Conservation (phyloP, 176 grass and related monocot genomes). For the Carex parvula region DNA sequence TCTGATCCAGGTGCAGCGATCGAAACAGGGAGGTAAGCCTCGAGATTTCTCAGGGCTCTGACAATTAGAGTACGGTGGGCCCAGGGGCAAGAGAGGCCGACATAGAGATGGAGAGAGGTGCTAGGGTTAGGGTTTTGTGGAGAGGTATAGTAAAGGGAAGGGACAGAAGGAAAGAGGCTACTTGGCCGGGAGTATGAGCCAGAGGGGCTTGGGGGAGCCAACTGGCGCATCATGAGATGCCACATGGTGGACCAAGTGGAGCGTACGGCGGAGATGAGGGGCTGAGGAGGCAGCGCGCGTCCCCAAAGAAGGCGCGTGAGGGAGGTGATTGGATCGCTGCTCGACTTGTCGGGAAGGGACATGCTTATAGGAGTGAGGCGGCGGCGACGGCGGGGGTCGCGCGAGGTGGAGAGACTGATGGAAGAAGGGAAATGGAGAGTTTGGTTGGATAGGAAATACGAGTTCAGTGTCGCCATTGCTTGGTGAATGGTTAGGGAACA, state of each 20-base stretch:
- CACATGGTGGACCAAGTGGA: slow-evolving; percentile 45
- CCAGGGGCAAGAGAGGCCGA: slow-evolving; percentile 81
- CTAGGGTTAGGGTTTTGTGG: slow-evolving; percentile 17
- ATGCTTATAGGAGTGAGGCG: not conserved
- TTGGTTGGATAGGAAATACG: not conserved
- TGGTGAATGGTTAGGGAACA: not conserved
- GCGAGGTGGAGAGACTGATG: not conserved
- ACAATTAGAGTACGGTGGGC: slow-evolving; percentile 73
- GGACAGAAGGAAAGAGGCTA: slow-evolving; percentile 51
- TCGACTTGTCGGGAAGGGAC: slow-evolving; percentile 6
- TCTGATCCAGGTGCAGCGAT: slow-evolving; percentile 54
- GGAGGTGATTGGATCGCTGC: slow-evolving; percentile 32
- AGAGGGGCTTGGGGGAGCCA: slow-evolving; percentile 56
- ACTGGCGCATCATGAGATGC: slow-evolving; percentile 85
- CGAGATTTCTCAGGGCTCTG: slow-evolving; percentile 54
- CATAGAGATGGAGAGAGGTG: slow-evolving; percentile 70
- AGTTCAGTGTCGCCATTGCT: slow-evolving; percentile 18
- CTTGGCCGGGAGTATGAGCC: slow-evolving; percentile 61
- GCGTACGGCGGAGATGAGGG: slow-evolving; percentile 38
- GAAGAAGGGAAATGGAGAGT: not conserved
- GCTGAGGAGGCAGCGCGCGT: slow-evolving; percentile 28
- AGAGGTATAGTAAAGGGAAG: slow-evolving; percentile 16
- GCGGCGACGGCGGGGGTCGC: not conserved
- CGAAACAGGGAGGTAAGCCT: slow-evolving; percentile 45
- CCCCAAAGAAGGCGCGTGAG: slow-evolving; percentile 41